These are phyloP conservation scores for Nakaseomyces sp. DNA, from an alignment of 1,139 yeast genomes.

Conservation along the genomic window DNA sequence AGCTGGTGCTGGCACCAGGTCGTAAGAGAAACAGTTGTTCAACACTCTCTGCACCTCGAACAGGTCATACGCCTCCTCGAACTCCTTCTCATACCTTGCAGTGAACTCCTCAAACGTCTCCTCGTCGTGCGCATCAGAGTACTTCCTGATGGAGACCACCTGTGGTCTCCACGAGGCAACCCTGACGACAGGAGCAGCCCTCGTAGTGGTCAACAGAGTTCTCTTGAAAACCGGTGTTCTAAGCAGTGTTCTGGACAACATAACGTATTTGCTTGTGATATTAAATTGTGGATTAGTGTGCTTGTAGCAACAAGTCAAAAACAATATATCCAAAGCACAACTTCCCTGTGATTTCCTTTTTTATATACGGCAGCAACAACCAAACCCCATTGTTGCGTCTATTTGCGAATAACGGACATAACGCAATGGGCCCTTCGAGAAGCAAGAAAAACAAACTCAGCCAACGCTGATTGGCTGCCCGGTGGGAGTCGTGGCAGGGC, in stretches of 20 bases:
- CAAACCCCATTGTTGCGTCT: too few species aligned
- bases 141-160: constrained; percentile 41
- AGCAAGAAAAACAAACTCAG: background rate
- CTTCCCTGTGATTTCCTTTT: too few species aligned
- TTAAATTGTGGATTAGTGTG: too few species aligned
- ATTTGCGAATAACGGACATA: background rate
- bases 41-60: constrained; percentile 92
- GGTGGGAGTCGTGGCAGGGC: too few species aligned
- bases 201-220: constrained; percentile 17
- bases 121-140: constrained; percentile 57
- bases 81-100: constrained; percentile 87
- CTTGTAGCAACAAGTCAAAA: too few species aligned
- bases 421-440: background rate
- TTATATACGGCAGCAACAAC: too few species aligned
- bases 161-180: constrained; percentile 5
- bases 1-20: constrained; percentile 95
- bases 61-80: constrained; percentile 94
- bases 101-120: constrained; percentile 96
- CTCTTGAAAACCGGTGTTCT: constrained; percentile 22
- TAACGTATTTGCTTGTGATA: constrained; percentile 9
- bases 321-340: background rate
- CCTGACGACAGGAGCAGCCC: constrained; percentile 9
- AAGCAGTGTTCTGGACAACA: constrained; percentile 29
- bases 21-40: constrained; percentile 96
- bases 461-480: background rate